Conservation (phyloP, 257 asterid genomes). For the Solanum pimpinellifolium region DNA sequence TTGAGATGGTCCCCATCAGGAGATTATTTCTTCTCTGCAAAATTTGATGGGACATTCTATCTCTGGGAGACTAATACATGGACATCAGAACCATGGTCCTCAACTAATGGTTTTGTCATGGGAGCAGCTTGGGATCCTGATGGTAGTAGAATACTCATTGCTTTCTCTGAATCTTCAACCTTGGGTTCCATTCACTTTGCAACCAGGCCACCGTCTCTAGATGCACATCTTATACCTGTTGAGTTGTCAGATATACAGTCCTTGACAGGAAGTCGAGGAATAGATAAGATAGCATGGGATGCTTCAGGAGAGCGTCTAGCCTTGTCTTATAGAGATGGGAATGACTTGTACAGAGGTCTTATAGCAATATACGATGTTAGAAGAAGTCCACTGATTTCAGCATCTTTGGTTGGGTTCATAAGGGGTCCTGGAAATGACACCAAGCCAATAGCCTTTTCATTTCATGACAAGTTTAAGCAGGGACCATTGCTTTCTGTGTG, state of each 20-base stretch:
- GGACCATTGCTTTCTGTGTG: constrained; percentile 98
- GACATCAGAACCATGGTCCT: constrained; percentile 98
- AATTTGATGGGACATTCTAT: constrained; percentile 94
- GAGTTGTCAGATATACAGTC: constrained; percentile 82
- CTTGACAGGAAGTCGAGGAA: constrained; percentile 63
- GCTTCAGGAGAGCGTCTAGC: constrained; percentile 96
- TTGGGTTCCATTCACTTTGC: constrained; percentile 91
- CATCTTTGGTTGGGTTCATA: constrained; percentile 87
- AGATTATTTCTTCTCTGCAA: constrained; percentile 83
- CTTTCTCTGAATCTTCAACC: constrained; percentile 59
- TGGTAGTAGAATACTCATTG: constrained; percentile 72
- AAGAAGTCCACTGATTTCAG: constrained; percentile 69
- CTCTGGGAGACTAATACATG: constrained; percentile 98
- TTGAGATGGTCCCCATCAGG: constrained; percentile 98
- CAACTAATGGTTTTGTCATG: constrained; percentile 83
- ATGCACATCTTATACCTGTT: constrained; percentile 93
- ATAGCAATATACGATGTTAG: constrained; percentile 81
- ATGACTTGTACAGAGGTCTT: constrained; percentile 73
- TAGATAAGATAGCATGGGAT: constrained; percentile 96
- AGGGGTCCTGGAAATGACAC: constrained; percentile 96
- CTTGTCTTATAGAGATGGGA: constrained; percentile 72
- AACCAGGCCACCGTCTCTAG: constrained; percentile 84
- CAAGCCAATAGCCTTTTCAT: constrained; percentile 75
- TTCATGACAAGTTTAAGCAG: constrained; percentile 77
- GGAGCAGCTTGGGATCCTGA: constrained; percentile 99